These are phyloP conservation scores for Batkoa obscura DNA, from an alignment of 371 early-diverging fungal genomes.

Conservation along the genomic window DNA sequence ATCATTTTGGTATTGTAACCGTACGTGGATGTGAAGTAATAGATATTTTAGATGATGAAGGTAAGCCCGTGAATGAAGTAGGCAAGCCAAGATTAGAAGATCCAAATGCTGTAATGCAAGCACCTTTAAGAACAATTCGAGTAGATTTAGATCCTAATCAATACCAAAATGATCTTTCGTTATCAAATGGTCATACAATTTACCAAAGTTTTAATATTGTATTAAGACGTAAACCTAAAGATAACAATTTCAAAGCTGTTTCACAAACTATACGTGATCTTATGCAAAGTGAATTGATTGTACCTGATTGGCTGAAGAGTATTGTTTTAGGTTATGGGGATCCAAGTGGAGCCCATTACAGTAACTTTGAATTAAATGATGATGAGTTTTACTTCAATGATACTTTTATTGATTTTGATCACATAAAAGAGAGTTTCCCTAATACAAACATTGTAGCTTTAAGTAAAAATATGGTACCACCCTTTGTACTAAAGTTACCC, in stretches of 20 bases:
- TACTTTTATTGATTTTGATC: constrained; percentile 68
- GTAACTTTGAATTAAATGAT: constrained; percentile 26
- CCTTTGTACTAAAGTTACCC: not conserved
- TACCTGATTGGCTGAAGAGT: constrained; percentile 81
- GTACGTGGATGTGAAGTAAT: constrained; percentile 77
- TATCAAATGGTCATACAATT: constrained; percentile 25
- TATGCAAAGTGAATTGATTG: constrained; percentile 45
- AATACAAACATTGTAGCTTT: constrained; percentile 12
- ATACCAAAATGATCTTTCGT: constrained; percentile 19
- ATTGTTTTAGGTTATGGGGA: constrained; percentile 88
- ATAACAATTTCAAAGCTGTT: constrained; percentile 84
- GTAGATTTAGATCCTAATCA: constrained; percentile 76
- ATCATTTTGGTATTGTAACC: constrained; percentile 50
- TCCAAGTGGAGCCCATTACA: constrained; percentile 51
- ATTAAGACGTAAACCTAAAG: constrained; percentile 57
- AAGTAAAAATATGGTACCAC: not conserved
- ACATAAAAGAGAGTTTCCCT: constrained; percentile 49
- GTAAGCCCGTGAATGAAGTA: constrained; percentile 37
- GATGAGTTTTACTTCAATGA: constrained; percentile 50
- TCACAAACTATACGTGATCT: constrained; percentile 73
- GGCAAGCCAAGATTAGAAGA: constrained; percentile 19
- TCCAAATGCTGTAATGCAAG: constrained; percentile 21
- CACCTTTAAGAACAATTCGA: constrained; percentile 40
- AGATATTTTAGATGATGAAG: constrained; percentile 51
- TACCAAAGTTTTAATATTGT: constrained; percentile 77